Conservation (phyloP, 1,284 basidiomycete species). For the Stygiomarasmius scandens region DNA sequence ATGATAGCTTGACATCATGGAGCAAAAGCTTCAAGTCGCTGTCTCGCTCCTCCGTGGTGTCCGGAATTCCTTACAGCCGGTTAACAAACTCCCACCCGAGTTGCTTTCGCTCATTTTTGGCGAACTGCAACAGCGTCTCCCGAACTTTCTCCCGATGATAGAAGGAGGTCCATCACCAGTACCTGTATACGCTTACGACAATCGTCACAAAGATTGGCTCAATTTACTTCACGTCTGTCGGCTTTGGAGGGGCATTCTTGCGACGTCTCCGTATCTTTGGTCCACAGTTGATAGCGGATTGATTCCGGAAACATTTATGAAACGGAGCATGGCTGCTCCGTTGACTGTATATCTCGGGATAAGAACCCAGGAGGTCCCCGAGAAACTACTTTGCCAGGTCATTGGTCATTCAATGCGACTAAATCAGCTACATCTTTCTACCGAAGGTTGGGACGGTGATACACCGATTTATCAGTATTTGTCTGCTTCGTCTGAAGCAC, state of each 20-base stretch:
- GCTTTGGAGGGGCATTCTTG: conserved; percentile 18
- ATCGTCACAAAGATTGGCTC: conserved; percentile 15
- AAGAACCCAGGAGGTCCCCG: conserved; percentile 9
- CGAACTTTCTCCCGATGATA: conserved; percentile 17
- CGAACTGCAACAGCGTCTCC: conserved; percentile 9
- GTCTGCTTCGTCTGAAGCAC: conserved; percentile 3
- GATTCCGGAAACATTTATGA: conserved; percentile 6
- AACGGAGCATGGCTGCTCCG: conserved; percentile 15
- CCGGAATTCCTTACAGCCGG: conserved; percentile 18
- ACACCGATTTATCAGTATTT: conserved; percentile 11
- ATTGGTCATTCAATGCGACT: conserved; percentile 15
- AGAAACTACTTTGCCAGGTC: conserved; percentile 9
- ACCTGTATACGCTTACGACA: conserved; percentile 5
- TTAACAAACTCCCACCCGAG: conserved; percentile 21
- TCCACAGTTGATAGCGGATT: conserved; percentile 16
- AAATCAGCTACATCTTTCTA: conserved; percentile 13
- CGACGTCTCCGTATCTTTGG: conserved; percentile 17
- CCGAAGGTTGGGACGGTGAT: conserved; percentile 13
- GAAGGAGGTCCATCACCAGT: not conserved
- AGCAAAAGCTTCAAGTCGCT: conserved; percentile 18
- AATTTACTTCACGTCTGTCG: conserved; percentile 20
- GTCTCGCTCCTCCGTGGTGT: conserved; percentile 18
- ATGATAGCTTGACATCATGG: conserved; percentile 15
- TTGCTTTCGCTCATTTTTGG: conserved; percentile 16
- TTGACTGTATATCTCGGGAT: conserved; percentile 16